Conservation (phyloP, 495 filamentous ascomycete species). For the Podospora sp. region DNA sequence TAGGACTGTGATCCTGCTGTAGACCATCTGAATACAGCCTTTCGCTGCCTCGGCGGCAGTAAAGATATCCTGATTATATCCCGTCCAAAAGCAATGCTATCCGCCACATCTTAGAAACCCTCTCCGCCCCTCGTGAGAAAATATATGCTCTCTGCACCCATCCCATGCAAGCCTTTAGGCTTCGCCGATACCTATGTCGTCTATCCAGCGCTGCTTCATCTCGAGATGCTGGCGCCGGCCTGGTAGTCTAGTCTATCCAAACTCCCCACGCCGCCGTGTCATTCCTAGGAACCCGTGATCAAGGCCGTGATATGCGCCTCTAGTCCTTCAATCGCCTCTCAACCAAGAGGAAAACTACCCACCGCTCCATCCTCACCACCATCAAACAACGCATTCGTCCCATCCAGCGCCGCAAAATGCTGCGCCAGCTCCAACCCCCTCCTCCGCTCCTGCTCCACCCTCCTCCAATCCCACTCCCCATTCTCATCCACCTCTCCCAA, state of each 20-base stretch:
- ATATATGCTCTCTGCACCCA: neutral
- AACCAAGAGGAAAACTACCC: constrained; percentile 50
- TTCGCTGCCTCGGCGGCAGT: no score
- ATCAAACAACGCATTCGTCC: constrained; percentile 50
- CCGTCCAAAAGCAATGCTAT: no score
- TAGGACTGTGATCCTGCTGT: no score
- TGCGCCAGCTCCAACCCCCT: constrained; percentile 52
- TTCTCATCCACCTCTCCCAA: constrained; percentile 29
- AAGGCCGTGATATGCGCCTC: neutral
- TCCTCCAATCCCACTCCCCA: constrained; percentile 52
- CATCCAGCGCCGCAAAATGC: constrained; percentile 56
- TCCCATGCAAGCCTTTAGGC: neutral
- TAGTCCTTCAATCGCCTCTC: neutral
- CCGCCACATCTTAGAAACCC: no score
- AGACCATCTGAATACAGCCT: no score
- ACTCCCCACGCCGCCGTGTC: neutral
- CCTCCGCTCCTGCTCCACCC: constrained; percentile 47
- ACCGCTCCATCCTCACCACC: constrained; percentile 51
- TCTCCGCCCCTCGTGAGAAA: neutral
- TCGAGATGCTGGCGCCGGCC: neutral
- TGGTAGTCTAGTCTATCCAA: neutral
- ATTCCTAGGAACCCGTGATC: neutral
- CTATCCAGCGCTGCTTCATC: neutral
- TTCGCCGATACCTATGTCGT: neutral
- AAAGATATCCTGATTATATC: no score